Conservation (phyloP, 805 yeast genomes). For the Wickerhamomyces queroliae region DNA sequence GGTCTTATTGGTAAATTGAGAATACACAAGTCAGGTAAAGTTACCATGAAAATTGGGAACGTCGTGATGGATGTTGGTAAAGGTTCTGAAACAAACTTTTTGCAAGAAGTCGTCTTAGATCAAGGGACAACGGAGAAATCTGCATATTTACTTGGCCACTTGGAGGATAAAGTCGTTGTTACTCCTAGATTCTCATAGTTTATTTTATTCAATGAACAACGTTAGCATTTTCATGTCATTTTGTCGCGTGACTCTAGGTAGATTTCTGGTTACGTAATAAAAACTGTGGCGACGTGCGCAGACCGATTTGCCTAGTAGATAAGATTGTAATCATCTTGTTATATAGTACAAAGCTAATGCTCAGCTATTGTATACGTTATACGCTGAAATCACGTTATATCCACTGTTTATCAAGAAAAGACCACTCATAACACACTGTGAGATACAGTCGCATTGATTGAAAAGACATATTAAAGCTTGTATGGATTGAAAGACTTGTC, state of each 20-base stretch:
- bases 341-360: no score
- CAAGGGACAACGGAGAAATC: slow-evolving; percentile 31
- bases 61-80: slow-evolving; percentile 60
- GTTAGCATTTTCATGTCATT: neutral
- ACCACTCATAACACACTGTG: no score
- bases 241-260: neutral
- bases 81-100: slow-evolving; percentile 64
- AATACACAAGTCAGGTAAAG: slow-evolving; percentile 77
- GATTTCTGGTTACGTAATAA: no score
- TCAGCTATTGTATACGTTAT: no score
- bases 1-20: slow-evolving; percentile 74
- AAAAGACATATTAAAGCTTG: no score
- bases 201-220: no score
- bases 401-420: no score
- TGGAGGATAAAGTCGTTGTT: slow-evolving; percentile 51
- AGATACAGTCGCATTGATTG: no score
- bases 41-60: slow-evolving; percentile 70
- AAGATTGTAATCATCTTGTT: no score
- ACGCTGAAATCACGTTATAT: no score
- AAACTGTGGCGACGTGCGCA: no score
- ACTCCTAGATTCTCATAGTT: slow-evolving; percentile 41
- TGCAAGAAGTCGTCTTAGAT: slow-evolving; percentile 70
- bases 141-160: slow-evolving; percentile 47
- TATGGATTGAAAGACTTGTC: no score
- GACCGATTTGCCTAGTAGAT: slow-evolving; percentile 1